Conservation (phyloP, 139 green algal genomes). For the Ostreobium quekettii region DNA sequence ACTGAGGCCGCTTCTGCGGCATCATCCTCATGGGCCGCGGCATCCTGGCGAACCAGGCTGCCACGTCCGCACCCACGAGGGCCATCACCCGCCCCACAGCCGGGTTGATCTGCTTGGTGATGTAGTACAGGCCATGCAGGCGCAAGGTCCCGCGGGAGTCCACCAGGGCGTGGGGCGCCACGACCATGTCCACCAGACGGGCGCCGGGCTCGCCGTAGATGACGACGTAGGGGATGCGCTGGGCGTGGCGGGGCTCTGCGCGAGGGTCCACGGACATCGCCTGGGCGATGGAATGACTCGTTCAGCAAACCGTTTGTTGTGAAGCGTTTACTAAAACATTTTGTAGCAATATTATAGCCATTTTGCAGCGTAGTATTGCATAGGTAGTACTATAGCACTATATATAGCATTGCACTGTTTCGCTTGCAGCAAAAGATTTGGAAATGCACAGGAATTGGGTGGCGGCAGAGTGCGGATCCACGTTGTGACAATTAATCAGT, state of each 20-base stretch:
- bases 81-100: conserved; percentile 79
- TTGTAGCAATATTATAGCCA: no score
- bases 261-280: conserved; percentile 73
- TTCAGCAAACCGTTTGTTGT: no score
- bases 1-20: conserved; percentile 69
- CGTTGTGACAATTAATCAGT: no score
- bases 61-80: conserved; percentile 78
- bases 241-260: conserved; percentile 73
- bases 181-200: conserved; percentile 69
- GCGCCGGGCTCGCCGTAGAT: conserved; percentile 39
- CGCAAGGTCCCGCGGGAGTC: conserved; percentile 49
- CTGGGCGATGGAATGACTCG: no score
- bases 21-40: conserved; percentile 52
- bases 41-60: conserved; percentile 77
- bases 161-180: conserved; percentile 62
- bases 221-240: conserved; percentile 90
- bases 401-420: no score
- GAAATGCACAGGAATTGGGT: no score
- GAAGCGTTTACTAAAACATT: no score
- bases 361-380: no score
- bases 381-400: no score
- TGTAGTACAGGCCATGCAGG: conserved; percentile 90
- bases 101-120: conserved; percentile 87
- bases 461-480: no score
- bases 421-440: no score